phyloP scores from a whole-genome alignment of 371 early-diverging fungal species.

The Mortierella sp. region DNA sequence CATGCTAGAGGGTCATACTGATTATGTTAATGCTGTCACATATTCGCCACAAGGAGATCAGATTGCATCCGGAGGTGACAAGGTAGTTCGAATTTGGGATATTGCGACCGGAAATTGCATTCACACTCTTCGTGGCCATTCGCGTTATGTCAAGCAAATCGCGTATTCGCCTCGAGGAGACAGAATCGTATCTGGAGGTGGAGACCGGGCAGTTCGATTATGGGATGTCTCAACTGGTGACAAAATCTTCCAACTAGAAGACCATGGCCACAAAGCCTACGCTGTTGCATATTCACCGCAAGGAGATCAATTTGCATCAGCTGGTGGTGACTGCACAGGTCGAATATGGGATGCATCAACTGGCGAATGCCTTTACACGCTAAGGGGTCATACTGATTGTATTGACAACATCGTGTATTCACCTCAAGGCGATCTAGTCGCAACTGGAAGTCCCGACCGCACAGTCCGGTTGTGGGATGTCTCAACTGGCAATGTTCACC shows the following conservation, averaged over 20 bases:
- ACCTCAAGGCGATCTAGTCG: background rate
- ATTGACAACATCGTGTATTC: background rate
- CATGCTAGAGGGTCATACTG: background rate
- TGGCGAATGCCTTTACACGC: no score
- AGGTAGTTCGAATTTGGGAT: slow-evolving; percentile 7
- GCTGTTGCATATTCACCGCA: background rate
- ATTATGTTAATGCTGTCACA: background rate
- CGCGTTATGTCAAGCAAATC: background rate
- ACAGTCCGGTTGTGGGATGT: background rate
- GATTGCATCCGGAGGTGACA: slow-evolving; percentile 11
- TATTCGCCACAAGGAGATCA: slow-evolving; percentile 8
- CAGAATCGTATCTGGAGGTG: background rate
- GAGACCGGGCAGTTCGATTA: background rate
- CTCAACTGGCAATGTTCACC: background rate
- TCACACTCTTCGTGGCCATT: background rate
- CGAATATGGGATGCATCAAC: no score
- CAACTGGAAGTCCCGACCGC: background rate
- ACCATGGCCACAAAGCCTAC: no score
- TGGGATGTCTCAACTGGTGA: background rate
- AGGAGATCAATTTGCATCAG: background rate
- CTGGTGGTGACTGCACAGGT: no score
- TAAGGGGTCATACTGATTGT: no score
- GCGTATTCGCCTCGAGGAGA: background rate
- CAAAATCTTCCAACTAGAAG: no score
- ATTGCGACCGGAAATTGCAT: background rate